Evolutionary conservation across 352 stramenopile genomes (phyloP).

Genomic region (Phytopythium ostracodes): DNA sequence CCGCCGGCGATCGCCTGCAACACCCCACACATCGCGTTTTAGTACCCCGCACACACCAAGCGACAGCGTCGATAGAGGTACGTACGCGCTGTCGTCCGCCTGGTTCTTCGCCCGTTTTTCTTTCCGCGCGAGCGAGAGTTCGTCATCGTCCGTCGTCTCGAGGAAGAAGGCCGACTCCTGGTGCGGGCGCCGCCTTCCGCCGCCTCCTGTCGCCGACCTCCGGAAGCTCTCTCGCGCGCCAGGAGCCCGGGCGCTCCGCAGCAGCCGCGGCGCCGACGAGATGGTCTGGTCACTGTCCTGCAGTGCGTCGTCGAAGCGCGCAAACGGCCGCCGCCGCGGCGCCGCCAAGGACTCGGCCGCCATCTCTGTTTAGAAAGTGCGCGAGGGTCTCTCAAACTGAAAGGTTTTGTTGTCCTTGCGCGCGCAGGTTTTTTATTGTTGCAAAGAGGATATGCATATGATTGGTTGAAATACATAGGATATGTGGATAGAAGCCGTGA

Average conservation of each 20-base stretch:
- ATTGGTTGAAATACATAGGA: neutral
- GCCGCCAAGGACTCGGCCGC: neutral
- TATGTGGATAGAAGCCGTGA: too few relatives aligned
- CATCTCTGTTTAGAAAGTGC: neutral
- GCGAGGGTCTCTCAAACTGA: too few relatives aligned
- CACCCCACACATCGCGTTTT: neutral
- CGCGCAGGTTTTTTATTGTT: too few relatives aligned
- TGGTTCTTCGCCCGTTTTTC: neutral
- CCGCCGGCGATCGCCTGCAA: conserved; percentile 5
- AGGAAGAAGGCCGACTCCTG: conserved; percentile 60
- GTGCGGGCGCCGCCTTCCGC: conserved; percentile 6
- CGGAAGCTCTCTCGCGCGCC: neutral
- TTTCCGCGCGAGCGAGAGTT: conserved; percentile 5
- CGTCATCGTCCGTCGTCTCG: conserved; percentile 73
- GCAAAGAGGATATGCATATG: neutral
- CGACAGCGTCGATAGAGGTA: too few relatives aligned
- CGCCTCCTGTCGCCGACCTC: neutral
- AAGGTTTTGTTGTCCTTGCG: too few relatives aligned
- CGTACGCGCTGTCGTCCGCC: conserved; percentile 11
- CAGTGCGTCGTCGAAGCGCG: conserved; percentile 49
- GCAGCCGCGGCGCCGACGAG: conserved; percentile 12
- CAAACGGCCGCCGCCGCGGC: conserved; percentile 26
- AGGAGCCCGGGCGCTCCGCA: neutral
- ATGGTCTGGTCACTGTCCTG: conserved; percentile 74
- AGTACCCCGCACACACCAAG: too few relatives aligned